These are phyloP conservation scores for Crucibulum laeve DNA, from an alignment of 768 basidiomycete species.

Conservation along the genomic window DNA sequence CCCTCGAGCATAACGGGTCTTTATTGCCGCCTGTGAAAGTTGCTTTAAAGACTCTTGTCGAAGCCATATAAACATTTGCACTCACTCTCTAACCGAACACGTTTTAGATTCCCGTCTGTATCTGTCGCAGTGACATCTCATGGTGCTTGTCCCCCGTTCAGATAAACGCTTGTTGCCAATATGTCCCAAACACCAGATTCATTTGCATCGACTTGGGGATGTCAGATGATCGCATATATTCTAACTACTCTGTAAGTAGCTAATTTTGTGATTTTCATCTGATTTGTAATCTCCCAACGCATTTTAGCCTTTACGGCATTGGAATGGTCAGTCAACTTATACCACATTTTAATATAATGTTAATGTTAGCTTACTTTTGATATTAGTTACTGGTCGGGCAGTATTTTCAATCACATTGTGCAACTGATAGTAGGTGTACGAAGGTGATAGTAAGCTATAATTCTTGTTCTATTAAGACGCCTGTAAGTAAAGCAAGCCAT, in stretches of 20 bases:
- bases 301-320: slow-evolving; percentile 1
- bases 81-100: no score
- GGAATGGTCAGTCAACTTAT: background rate
- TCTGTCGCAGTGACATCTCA: no score
- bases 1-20: no score
- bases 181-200: background rate
- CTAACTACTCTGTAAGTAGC: slow-evolving; percentile 3
- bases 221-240: slow-evolving; percentile 10
- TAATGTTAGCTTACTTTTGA: no score
- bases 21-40: no score
- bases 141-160: background rate
- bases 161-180: background rate
- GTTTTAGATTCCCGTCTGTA: no score
- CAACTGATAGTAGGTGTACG: slow-evolving; percentile 1
- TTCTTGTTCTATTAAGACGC: background rate
- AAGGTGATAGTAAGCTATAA: slow-evolving; percentile 2
- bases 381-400: slow-evolving; percentile 7
- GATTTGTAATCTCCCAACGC: background rate
- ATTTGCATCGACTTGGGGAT: slow-evolving; percentile 8
- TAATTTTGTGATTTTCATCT: background rate
- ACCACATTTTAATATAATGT: background rate
- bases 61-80: no score
- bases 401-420: slow-evolving; percentile 7
- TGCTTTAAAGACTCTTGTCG: no score
- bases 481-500: background rate